Base-by-base conservation (phyloP, 2,329 filamentous ascomycete species). In the Furcasterigmium furcatum region DNA sequence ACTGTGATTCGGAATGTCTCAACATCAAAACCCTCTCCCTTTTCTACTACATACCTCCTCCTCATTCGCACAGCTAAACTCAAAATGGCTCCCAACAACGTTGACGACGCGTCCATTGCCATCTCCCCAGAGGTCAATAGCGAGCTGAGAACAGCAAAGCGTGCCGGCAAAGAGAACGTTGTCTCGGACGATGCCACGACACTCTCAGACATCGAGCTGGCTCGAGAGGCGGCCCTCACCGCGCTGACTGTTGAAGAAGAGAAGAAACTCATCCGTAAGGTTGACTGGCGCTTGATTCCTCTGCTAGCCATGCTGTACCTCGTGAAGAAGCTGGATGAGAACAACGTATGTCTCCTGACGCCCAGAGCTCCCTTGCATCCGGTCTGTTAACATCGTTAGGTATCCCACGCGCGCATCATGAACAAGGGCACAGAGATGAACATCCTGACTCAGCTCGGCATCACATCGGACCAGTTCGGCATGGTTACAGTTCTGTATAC, bases 401-500 rank as follows among this genome's bases (percentile, higher is more conserved):
- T 29, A 18, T 27, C 40, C n/a, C 24, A 42, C 6, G 40, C 40
- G 10, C 59, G 68, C 9, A 71, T 71, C 29, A 72, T 72, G 68
- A 67, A 72, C 42, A 58, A 52, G 34, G 68, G 66, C 7, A 71
- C 67, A 5, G 44, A 56, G 5, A 52, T 53, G 1, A 72, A 72
- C 45, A 72, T 72, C 41, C 58, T 72, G 60, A 66, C 57, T 5
- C 59, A 72, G 51, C 56, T 72, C 3, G 48, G 52, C 2, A 59
- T 72, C 53, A 66, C 64, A 2, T 64, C 65, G 1, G 63, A 72
- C 47, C 55, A 69, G 49, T 72, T 68, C 52, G 66, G 64, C 22
- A 46, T 71, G 9, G 55, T 72, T 16, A 67, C 59, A 5, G 62
- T 62, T 0, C 35, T 66, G 3, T 72, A 71, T 45, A 71, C 68